These are phyloP conservation scores for Russula earlei DNA, from an alignment of 768 basidiomycete genomes.

Conservation along the genomic window DNA sequence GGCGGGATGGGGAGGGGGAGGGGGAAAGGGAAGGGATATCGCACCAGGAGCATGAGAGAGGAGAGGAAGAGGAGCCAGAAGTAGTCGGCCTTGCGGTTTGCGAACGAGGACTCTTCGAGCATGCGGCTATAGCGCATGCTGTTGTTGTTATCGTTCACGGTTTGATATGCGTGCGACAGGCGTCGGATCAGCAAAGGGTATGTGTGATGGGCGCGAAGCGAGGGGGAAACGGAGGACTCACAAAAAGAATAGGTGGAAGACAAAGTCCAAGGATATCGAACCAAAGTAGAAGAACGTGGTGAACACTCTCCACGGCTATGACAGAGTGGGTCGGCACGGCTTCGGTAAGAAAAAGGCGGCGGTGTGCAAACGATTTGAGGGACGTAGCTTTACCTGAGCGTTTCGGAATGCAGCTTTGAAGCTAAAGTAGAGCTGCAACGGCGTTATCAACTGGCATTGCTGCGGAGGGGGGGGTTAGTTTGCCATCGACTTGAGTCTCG, in stretches of 20 bases:
- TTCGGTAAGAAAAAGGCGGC: no score
- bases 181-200: background rate
- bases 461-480: slow-evolving; percentile 24
- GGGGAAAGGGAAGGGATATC: slow-evolving; percentile 21
- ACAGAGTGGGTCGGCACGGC: no score
- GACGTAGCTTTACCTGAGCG: slow-evolving; percentile 46
- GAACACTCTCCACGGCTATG: slow-evolving; percentile 74
- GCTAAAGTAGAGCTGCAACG: slow-evolving; percentile 88
- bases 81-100: slow-evolving; percentile 86
- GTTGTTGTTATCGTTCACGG: background rate
- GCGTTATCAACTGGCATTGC: slow-evolving; percentile 91
- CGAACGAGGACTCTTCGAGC: slow-evolving; percentile 94
- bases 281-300: slow-evolving; percentile 98
- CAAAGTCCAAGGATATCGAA: slow-evolving; percentile 82
- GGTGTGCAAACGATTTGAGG: no score
- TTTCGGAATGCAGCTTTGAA: slow-evolving; percentile 78
- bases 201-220: background rate
- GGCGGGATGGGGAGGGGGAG: no score
- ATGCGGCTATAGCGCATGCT: slow-evolving; percentile 97
- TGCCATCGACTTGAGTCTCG: background rate
- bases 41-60: slow-evolving; percentile 74
- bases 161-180: background rate
- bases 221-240: slow-evolving; percentile 33
- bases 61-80: slow-evolving; percentile 89
- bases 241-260: slow-evolving; percentile 99